These are phyloP conservation scores for Scytalidium lignicola DNA, from an alignment of 2,329 filamentous ascomycete genomes.

Conservation along the genomic window DNA sequence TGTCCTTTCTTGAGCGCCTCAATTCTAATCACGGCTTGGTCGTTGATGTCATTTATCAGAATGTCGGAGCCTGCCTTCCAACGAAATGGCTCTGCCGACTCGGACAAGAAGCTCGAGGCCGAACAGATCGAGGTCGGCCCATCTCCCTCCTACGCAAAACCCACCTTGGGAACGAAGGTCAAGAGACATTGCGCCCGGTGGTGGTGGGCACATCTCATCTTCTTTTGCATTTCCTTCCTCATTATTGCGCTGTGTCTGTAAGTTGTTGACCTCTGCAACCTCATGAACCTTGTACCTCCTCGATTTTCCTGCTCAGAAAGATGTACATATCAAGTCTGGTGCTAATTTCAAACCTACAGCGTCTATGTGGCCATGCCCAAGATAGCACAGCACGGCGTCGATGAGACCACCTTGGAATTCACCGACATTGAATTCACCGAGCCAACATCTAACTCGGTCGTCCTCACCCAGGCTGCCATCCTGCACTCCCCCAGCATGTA, in stretches of 20 bases:
- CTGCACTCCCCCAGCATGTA: slow-evolving; percentile 43
- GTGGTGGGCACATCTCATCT: slow-evolving; percentile 50
- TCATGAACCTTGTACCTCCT: too few species aligned
- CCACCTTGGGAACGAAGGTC: slow-evolving; percentile 14
- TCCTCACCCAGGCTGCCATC: slow-evolving; percentile 41
- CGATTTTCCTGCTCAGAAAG: background rate
- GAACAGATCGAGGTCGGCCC: slow-evolving; percentile 12
- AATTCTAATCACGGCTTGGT: too few species aligned
- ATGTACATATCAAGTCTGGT: background rate
- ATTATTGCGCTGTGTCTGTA: slow-evolving; percentile 52
- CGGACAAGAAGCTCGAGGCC: slow-evolving; percentile 10
- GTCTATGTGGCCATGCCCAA: slow-evolving; percentile 55
- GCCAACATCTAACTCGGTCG: slow-evolving; percentile 42
- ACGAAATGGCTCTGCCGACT: background rate
- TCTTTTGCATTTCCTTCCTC: slow-evolving; percentile 44
- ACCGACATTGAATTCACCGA: slow-evolving; percentile 44
- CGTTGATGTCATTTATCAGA: too few species aligned
- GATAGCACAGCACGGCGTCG: slow-evolving; percentile 49
- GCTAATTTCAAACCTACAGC: slow-evolving; percentile 24
- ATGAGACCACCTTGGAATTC: slow-evolving; percentile 45
- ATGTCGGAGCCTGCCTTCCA: background rate
- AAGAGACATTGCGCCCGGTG: slow-evolving; percentile 32
- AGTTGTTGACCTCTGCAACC: slow-evolving; percentile 23
- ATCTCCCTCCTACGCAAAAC: slow-evolving; percentile 1
- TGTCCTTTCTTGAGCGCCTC: too few species aligned